Evolutionary conservation across 106 monocot species (phyloP).

Genomic region (Acorus calamus): DNA sequence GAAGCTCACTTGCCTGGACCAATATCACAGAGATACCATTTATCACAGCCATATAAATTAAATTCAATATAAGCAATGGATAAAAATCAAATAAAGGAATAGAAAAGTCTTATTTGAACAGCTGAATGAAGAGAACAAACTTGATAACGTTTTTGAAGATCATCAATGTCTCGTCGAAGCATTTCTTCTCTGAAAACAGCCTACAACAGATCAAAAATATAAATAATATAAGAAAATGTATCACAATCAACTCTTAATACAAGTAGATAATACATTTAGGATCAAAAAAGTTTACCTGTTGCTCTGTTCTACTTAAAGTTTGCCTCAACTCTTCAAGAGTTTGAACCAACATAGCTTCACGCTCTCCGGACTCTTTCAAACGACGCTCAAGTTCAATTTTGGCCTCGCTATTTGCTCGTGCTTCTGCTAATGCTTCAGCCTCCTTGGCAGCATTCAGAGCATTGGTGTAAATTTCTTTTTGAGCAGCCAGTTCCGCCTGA

Average conservation of each 20-base stretch:
- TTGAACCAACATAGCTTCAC: slow-evolving; percentile 80
- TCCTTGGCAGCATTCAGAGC: slow-evolving; percentile 90
- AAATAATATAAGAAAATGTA: not conserved
- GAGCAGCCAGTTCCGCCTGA: slow-evolving; percentile 76
- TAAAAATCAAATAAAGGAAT: too few species aligned
- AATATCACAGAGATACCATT: not conserved
- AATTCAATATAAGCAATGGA: not conserved
- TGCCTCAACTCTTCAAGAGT: slow-evolving; percentile 87
- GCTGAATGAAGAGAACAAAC: slow-evolving; percentile 25
- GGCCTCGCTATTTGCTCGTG: slow-evolving; percentile 77
- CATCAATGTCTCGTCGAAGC: slow-evolving; percentile 80
- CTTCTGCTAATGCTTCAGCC: slow-evolving; percentile 83
- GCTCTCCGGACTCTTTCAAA: slow-evolving; percentile 77
- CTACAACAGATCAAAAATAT: slow-evolving; percentile 22
- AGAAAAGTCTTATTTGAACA: not conserved
- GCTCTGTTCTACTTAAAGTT: slow-evolving; percentile 79
- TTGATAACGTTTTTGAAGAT: slow-evolving; percentile 91
- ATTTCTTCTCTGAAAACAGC: slow-evolving; percentile 82
- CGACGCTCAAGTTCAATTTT: slow-evolving; percentile 76
- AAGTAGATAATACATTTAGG: not conserved
- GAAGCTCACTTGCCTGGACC: slow-evolving; percentile 85
- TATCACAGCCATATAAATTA: not conserved
- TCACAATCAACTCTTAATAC: not conserved
- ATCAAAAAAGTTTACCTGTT: slow-evolving; percentile 42
- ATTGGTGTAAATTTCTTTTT: slow-evolving; percentile 93